A percentile compares a stretch with the other conserved stretches of the same genome.
Evolutionary conservation across 345 rosid genomes (phyloP).

Genomic region (Diplotaxis tenuifolia): DNA sequence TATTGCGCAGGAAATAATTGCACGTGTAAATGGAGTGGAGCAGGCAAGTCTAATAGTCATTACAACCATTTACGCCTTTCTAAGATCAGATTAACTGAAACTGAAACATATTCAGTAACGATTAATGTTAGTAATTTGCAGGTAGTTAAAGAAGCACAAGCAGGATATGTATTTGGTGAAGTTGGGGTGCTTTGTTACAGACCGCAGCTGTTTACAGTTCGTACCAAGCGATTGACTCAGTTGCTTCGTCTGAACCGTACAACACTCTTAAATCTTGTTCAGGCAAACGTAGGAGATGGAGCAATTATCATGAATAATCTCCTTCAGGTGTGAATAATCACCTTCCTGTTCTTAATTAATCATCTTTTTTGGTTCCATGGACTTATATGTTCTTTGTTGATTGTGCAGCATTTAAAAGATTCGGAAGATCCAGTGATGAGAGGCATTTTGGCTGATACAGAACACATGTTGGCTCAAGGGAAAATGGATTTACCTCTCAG

Average conservation of each 20-base stretch:
- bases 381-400: not conserved
- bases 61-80: not conserved
- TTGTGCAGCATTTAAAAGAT: slow-evolving; percentile 80
- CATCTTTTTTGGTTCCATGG: not conserved
- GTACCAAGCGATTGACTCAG: slow-evolving; percentile 80
- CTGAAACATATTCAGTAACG: not conserved
- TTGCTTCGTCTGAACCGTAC: slow-evolving; percentile 87
- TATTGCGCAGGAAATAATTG: slow-evolving; percentile 60
- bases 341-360: not conserved
- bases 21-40: slow-evolving; percentile 53
- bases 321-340: slow-evolving; percentile 57
- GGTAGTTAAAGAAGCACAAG: slow-evolving; percentile 63
- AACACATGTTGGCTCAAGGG: slow-evolving; percentile 73
- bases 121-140: slow-evolving; percentile 27
- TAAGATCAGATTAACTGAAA: not conserved
- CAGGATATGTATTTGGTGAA: slow-evolving; percentile 81
- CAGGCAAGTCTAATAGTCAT: slow-evolving; percentile 46
- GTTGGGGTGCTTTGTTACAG: slow-evolving; percentile 82
- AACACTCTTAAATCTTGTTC: slow-evolving; percentile 61
- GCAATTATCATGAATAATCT: slow-evolving; percentile 83
- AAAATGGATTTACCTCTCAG: slow-evolving; percentile 81
- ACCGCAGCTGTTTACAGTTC: slow-evolving; percentile 81
- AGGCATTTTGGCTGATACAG: slow-evolving; percentile 58
- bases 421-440: slow-evolving; percentile 55
- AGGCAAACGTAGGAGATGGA: slow-evolving; percentile 88